Evolutionary conservation across 371 early-diverging fungal genomes (phyloP).

Genomic region (Mortierella sp.): DNA sequence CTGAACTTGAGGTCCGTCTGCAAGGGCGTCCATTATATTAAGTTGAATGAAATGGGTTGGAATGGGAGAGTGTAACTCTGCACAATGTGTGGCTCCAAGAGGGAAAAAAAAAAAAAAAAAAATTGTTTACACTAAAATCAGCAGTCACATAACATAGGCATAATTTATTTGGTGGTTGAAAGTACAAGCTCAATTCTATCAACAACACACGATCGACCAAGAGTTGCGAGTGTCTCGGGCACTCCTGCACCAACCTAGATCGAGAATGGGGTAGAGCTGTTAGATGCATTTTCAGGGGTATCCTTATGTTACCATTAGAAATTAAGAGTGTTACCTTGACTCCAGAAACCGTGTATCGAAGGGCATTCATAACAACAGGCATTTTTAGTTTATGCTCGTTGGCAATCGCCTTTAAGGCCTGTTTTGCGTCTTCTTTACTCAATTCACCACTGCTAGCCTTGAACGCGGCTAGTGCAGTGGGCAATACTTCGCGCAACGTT

Average conservation of each 20-base stretch:
- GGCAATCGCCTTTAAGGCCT: constrained; percentile 25
- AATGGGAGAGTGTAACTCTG: constrained; percentile 8
- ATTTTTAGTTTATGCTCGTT: constrained; percentile 60
- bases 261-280: not conserved
- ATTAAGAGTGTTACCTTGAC: constrained; percentile 56
- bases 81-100: not conserved
- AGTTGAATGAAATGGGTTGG: not conserved
- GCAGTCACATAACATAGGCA: constrained; percentile 1
- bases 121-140: constrained; percentile 14
- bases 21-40: constrained; percentile 50
- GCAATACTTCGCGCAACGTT: constrained; percentile 56
- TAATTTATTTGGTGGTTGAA: not conserved
- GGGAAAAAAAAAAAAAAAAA: constrained; percentile 34
- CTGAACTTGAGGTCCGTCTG: constrained; percentile 78
- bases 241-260: constrained; percentile 71
- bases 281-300: not conserved
- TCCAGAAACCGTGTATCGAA: constrained; percentile 75
- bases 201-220: constrained; percentile 63
- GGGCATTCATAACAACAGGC: constrained; percentile 69
- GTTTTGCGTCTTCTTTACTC: constrained; percentile 36
- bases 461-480: constrained; percentile 48
- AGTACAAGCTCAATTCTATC: constrained; percentile 45
- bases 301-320: not conserved
- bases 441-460: constrained; percentile 9
- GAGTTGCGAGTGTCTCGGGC: constrained; percentile 65